Evolutionary conservation across 305 asterid species (phyloP), one percentile per base, ranked within the genome.

Genomic region (Solanum aculeatissimum): DNA sequence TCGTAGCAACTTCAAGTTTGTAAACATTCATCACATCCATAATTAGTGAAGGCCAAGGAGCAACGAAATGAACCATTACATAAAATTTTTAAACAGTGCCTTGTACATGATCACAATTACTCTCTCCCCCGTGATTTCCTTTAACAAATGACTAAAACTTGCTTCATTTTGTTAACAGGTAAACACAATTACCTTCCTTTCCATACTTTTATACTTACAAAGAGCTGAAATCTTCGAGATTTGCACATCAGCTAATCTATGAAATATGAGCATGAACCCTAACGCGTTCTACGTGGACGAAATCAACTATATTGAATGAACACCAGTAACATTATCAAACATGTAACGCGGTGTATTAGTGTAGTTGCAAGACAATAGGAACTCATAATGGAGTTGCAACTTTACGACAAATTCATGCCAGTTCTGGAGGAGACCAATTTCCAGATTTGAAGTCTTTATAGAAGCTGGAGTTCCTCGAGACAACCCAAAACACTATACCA

Each of bases 391-490:
- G 62, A 75, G 29, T 51, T 10, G 47, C 82, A 77, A 51, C 65
- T 77, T 43, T 27, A 27, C 27, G 12, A 77, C 47, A 51, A 29
- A 29, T 29, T 92, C 90, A 89, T 51, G 84, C 86, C 49, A 89
- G 82, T 81, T 75, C 63, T 19, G 97, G 95, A 6, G 85, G 89
- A 85, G 93, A 80, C 98, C 98, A 96, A 57, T 93, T 93, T 80
- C 97, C 97, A 49, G 95, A 89, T 86, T 86, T 93, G 89, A 96
- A 94, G 86, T 90, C 90, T 40, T 84, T 84, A 77, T 94, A 92
- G 91, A 94, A 93, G 89, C 91, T 83, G 53, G 99, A 91, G 85
- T 88, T 90, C 87, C 86, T 93, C 14, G 98, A 94, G 68, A 95
- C 95, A 43, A 91, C 89, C 62, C 83, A 93, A 83, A 94, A 90